These are phyloP conservation scores for Vigna radiata DNA, from an alignment of 306 rosid species.

Conservation along the genomic window DNA sequence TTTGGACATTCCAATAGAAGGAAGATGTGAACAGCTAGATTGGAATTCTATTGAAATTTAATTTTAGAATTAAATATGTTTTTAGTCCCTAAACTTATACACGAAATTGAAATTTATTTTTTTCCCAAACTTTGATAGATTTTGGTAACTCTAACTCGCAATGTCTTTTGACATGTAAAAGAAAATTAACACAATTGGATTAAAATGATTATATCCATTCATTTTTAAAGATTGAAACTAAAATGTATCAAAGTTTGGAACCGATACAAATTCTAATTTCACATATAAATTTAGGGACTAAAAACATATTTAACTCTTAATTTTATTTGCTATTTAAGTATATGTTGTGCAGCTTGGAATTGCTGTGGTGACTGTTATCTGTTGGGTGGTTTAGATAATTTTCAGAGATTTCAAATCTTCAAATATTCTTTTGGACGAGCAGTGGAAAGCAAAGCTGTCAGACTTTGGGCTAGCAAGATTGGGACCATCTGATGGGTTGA, in stretches of 20 bases:
- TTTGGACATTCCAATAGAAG: slow-evolving; percentile 29
- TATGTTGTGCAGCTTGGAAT: slow-evolving; percentile 38
- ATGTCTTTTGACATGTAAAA: no score
- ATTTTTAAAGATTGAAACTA: no score
- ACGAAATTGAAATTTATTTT: no score
- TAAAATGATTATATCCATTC: no score
- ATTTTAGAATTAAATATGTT: no score
- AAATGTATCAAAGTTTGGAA: no score
- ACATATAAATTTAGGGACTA: no score
- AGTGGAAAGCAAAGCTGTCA: slow-evolving; percentile 96
- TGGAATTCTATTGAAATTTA: background rate
- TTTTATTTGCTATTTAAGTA: background rate
- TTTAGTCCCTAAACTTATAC: no score
- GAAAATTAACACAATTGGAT: no score
- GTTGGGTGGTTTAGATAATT: slow-evolving; percentile 66
- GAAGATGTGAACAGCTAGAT: slow-evolving; percentile 24
- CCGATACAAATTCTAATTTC: no score
- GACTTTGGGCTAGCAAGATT: slow-evolving; percentile 97
- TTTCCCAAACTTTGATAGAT: no score
- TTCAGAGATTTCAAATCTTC: slow-evolving; percentile 98
- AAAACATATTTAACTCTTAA: background rate
- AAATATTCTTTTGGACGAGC: slow-evolving; percentile 89
- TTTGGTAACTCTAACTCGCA: no score
- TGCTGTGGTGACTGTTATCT: slow-evolving; percentile 37
- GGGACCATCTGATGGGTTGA: slow-evolving; percentile 92